Conservation (phyloP, 257 asterid species). For the Capsicum pubescens region DNA sequence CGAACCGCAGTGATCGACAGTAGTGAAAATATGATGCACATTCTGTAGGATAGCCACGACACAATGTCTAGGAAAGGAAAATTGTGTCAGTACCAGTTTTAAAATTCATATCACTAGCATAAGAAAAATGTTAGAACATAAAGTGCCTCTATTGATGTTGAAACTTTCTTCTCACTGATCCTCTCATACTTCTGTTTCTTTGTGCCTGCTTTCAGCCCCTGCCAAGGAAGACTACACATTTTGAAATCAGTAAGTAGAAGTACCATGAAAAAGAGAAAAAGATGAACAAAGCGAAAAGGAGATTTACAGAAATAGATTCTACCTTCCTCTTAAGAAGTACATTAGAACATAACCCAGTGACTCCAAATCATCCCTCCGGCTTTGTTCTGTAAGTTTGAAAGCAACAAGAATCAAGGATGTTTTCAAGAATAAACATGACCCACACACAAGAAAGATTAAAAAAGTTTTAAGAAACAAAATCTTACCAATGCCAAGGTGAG, state of each 20-base stretch:
- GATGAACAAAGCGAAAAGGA: slow-evolving; percentile 6
- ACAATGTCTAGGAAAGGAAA: slow-evolving; percentile 55
- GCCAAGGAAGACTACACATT: slow-evolving; percentile 86
- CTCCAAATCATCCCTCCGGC: slow-evolving; percentile 95
- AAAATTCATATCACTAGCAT: slow-evolving; percentile 12
- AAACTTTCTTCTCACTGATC: slow-evolving; percentile 86
- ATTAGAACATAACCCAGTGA: slow-evolving; percentile 92
- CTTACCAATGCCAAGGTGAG: slow-evolving; percentile 93
- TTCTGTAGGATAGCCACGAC: slow-evolving; percentile 82
- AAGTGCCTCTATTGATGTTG: slow-evolving; percentile 88
- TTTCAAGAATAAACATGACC: background rate
- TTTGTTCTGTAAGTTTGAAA: slow-evolving; percentile 67
- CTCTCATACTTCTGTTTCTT: slow-evolving; percentile 91
- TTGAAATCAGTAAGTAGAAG: slow-evolving; percentile 39
- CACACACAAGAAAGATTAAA: slow-evolving; percentile 30
- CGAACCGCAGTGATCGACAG: slow-evolving; percentile 84
- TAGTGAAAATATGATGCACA: slow-evolving; percentile 90
- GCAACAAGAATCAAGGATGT: slow-evolving; percentile 35
- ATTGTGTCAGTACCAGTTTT: slow-evolving; percentile 31
- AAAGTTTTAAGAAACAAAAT: slow-evolving; percentile 24
- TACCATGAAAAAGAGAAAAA: background rate
- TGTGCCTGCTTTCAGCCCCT: slow-evolving; percentile 93
- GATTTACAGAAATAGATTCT: background rate
- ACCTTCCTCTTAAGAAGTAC: slow-evolving; percentile 97
- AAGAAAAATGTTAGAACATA: slow-evolving; percentile 23